Evolutionary conservation across 495 filamentous ascomycete species (phyloP).

Genomic region (Melanomma pulvis-pyrius): DNA sequence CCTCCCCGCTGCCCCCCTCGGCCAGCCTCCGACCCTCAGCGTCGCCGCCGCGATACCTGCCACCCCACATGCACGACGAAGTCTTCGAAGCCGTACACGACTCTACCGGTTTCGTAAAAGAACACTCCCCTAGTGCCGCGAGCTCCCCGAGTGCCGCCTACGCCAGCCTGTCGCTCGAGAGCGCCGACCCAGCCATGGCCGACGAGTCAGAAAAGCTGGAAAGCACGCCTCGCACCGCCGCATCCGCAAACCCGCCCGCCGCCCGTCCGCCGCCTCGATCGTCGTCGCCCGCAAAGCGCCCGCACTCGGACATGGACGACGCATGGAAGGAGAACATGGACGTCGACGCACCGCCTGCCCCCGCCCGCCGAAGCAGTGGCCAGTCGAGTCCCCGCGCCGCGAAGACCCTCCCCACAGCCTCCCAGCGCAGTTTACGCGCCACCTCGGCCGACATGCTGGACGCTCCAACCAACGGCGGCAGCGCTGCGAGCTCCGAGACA

Average conservation of each 20-base stretch:
- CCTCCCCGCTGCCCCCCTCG: conserved; percentile 35
- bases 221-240: conserved; percentile 16
- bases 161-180: conserved; percentile 71
- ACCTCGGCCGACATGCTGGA: conserved; percentile 38
- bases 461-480: conserved; percentile 20
- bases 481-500: conserved; percentile 25
- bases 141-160: conserved; percentile 75
- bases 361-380: conserved; percentile 14
- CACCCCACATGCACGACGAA: conserved; percentile 65
- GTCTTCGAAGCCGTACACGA: conserved; percentile 50
- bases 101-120: conserved; percentile 37
- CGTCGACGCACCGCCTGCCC: conserved; percentile 41
- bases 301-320: conserved; percentile 55
- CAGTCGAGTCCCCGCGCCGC: conserved; percentile 23
- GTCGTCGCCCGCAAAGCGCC: conserved; percentile 58
- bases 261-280: conserved; percentile 44
- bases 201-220: conserved; percentile 47
- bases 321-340: conserved; percentile 40
- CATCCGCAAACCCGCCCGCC: conserved; percentile 4
- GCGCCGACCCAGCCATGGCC: conserved; percentile 54
- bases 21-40: conserved; percentile 44
- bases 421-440: conserved; percentile 18
- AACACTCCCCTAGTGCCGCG: conserved; percentile 54
- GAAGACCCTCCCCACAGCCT: conserved; percentile 14
- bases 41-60: conserved; percentile 58